Conservation (phyloP, 257 asterid genomes). For the Ophiorrhiza pumila region DNA sequence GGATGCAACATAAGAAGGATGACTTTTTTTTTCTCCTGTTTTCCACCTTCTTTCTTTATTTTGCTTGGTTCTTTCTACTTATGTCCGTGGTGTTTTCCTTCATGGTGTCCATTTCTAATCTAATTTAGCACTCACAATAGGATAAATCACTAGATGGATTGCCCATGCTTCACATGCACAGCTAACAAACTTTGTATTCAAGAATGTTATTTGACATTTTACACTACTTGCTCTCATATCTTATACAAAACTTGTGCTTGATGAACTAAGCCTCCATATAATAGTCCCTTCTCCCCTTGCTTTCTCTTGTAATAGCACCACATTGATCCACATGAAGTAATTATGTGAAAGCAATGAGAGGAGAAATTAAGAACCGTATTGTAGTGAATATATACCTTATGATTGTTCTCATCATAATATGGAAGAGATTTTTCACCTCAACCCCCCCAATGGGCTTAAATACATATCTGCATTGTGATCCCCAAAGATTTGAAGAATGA, state of each 20-base stretch:
- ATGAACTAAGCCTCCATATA: too few relatives aligned
- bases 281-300: not conserved
- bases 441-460: not conserved
- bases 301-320: not conserved
- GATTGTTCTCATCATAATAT: not conserved
- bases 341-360: not conserved
- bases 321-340: not conserved
- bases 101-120: slow-evolving; percentile 1
- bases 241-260: too few relatives aligned
- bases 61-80: not conserved
- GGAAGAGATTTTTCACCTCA: not conserved
- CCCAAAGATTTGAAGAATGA: not conserved
- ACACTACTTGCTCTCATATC: not conserved
- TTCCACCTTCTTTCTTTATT: not conserved
- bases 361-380: not conserved
- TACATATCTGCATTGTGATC: not conserved
- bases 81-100: not conserved
- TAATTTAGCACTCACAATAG: slow-evolving; percentile 6
- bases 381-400: too few relatives aligned
- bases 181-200: not conserved
- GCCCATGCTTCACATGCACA: not conserved
- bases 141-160: slow-evolving; percentile 7
- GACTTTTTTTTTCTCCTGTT: slow-evolving; percentile 13
- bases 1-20: slow-evolving; percentile 18
- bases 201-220: not conserved